Evolutionary conservation across 2,329 filamentous ascomycete species (phyloP), one percentile per base, ranked within the genome.

Genomic region (Sordariomycetes sp.): DNA sequence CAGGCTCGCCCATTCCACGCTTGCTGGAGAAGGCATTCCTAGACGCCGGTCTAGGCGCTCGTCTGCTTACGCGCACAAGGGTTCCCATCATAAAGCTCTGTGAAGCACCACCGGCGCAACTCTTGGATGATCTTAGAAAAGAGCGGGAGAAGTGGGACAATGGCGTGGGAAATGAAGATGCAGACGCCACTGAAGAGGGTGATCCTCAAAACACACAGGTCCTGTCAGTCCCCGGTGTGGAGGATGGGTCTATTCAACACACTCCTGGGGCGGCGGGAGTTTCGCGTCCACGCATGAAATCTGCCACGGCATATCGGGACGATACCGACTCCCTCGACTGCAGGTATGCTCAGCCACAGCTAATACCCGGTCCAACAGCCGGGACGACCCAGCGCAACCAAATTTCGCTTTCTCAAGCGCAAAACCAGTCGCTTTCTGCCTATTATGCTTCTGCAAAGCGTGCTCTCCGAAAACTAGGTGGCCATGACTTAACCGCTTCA

Each of bases 11-110:
- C 1, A 84, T 94, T 57, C 89, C 89, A 1, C 80, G 88, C 25
- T 66, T 91, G 7, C 70, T 96, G 2, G 89, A 95, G 65, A 87
- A 85, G 66, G 81, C 80, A 2, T 78, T 95, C 13, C 74, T 95
- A 5, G 78, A 87, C 17, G 73, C 79, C 32, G 88, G 87, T 0
- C 81, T 87, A 61, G 89, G 89, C 2, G 90, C 88, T 17, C 81
- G 89, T 4, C 75, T 95, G 3, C 76, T 96, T 2, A 87, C 86
- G 1, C 81, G 84, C 57, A 94, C 90, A 1, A 79, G 90, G 60
- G 86, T 95, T 3, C 89, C 90, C 0, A 95, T 96, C 62, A 85
- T 96, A 67, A 94, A 95, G 66, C 77, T 96, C 17, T 95, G 90
- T 64, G 79, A 92, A 66, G 79, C 73, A 50, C 90, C 90, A 2